phyloP scores from a whole-genome alignment of 441 rosid species.

The Gossypium gossypioides region DNA sequence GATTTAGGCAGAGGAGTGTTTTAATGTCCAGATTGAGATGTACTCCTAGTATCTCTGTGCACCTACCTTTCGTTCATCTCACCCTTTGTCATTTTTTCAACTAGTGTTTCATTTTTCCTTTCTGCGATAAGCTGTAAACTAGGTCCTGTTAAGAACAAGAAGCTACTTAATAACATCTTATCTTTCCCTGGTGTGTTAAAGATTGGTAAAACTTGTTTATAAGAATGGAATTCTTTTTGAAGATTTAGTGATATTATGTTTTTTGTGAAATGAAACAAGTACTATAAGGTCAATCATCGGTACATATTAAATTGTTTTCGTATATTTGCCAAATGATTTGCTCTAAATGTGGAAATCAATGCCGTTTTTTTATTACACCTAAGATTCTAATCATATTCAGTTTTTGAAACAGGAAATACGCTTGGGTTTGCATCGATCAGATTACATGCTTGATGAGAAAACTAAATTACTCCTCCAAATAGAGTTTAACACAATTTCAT shows the following conservation, averaged over 20 bases:
- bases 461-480: constrained; percentile 90
- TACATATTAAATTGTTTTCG: background rate
- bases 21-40: background rate
- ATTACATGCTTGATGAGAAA: constrained; percentile 93
- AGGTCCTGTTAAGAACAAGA: background rate
- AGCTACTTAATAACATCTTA: background rate
- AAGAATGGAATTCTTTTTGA: background rate
- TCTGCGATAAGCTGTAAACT: background rate
- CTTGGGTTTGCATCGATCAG: constrained; percentile 88
- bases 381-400: constrained; percentile 13
- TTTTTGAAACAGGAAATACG: constrained; percentile 64
- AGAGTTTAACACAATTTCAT: constrained; percentile 82
- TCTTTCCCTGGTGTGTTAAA: background rate
- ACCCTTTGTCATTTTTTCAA: background rate
- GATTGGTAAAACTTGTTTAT: background rate
- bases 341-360: background rate
- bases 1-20: constrained; percentile 6
- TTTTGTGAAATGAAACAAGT: background rate
- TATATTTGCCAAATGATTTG: background rate
- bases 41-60: background rate
- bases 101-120: background rate
- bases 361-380: background rate
- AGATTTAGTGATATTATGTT: background rate
- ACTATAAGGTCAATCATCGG: background rate
- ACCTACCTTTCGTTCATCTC: background rate